Evolutionary conservation across 805 yeast genomes (phyloP), one percentile per base, ranked within the genome.

Genomic region (Spathaspora hagerdaliae): DNA sequence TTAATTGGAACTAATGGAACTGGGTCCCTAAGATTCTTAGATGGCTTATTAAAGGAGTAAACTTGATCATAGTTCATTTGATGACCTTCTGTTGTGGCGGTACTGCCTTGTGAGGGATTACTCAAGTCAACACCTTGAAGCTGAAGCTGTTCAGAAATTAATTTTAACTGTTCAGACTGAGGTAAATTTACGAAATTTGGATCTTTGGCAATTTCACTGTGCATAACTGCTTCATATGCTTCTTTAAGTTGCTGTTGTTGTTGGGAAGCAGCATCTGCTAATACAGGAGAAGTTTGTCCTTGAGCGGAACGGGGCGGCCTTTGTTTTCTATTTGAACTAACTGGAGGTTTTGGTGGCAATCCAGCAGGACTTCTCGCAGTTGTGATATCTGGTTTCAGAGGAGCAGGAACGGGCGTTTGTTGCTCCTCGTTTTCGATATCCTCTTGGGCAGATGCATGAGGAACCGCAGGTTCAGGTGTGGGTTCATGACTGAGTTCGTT

Each of bases 41-140:
- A 58, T 9, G 72, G 67, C 47, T 64, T 61, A 51, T 64, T 61
- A 53, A 44, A 74, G 41, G 73, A 65, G 43, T 78, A 76, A 14
- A 71, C 78, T 53, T 71, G 69, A 50, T 75, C 78, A 51, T 69
- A 67, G 39, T 71, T 65, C 44, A 55, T 54, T n/a, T 47, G 41
- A 7, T 46, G 27, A 29, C 43, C 31, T 19, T 19, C 5, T 34
- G 41, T 40, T 7, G 41, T 38, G 40, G 42, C 45, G 11, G 45
- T 38, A 37, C 31, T 37, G 34, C 27, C 35, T 19, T 19, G 24
- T 38, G 39, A 40, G n/a, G 27, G 11, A 72, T 61, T 48, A 6
- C 55, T 55, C 27, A 67, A 51, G 0, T 58, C 64, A 41, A 66
- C 63, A 41, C 59, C 68, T n/a, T 61, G 69, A 48, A 57, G 64